These are phyloP conservation scores for Hanseniaspora taiwanica DNA, from an alignment of 805 yeast genomes.

Conservation along the genomic window DNA sequence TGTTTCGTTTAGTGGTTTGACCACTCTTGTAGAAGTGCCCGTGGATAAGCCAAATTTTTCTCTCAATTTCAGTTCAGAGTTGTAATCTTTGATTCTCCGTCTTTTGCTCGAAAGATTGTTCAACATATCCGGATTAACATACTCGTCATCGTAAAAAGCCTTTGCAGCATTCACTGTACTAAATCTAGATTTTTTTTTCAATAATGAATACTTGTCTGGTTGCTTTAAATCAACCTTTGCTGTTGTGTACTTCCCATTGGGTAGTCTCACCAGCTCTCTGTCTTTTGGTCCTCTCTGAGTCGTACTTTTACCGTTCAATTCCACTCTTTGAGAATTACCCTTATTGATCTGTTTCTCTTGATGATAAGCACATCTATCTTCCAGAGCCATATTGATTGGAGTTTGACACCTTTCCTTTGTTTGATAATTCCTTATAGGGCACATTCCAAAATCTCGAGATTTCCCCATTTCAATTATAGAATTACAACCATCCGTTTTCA, in stretches of 20 bases:
- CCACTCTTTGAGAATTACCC: constrained; percentile 55
- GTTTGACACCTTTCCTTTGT: constrained; percentile 42
- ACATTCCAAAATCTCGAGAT: constrained; percentile 52
- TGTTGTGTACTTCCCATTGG: constrained; percentile 15
- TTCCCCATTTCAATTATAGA: constrained; percentile 63
- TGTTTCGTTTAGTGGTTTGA: not conserved
- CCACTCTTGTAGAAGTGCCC: constrained; percentile 11
- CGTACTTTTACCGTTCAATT: constrained; percentile 47
- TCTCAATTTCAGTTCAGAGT: constrained; percentile 18
- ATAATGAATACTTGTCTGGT: not conserved
- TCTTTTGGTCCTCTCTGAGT: constrained; percentile 42
- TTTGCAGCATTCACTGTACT: constrained; percentile 29
- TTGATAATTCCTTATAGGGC: constrained; percentile 35
- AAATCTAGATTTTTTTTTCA: constrained; percentile 21
- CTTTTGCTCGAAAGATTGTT: constrained; percentile 26
- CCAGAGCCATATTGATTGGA: constrained; percentile 42
- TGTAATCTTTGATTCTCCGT: constrained; percentile 28
- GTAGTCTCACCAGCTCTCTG: constrained; percentile 5
- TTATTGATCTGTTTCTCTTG: constrained; percentile 41
- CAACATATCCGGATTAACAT: constrained; percentile 34
- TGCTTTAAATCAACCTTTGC: constrained; percentile 17
- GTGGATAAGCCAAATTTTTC: constrained; percentile 19
- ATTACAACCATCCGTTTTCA: constrained; percentile 33
- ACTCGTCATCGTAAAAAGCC: constrained; percentile 39
- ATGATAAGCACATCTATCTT: constrained; percentile 61